Base-by-base conservation (phyloP, 495 filamentous ascomycete species). In the Lophiotrema nucula region DNA sequence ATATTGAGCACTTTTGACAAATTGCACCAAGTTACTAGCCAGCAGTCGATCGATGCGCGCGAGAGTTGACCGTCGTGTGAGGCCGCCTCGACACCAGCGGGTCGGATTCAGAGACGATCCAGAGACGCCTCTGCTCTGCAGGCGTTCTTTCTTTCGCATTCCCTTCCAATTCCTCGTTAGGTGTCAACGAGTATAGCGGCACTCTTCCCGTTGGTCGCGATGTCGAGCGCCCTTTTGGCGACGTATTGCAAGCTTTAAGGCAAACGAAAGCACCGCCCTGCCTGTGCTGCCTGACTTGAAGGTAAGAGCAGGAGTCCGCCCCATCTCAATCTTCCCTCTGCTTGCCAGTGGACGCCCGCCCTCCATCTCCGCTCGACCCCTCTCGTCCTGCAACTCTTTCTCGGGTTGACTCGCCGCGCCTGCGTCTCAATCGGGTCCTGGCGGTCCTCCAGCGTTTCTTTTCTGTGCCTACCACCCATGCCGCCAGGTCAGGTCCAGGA, bases 261-360 rank as follows among this genome's bases (percentile, higher is more conserved):
- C 57, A 54, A 58, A 43, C 56, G 47, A 52, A 8, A 44, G 46
- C 56, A 46, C 57, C 43, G 57, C 57, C 50, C 57, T 55, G 57
- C 33, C 47, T 59, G 18, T 19, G 49, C 16, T 47, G 57, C 57
- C 57, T 60, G 37, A 47, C 8, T 18, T 22, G 18, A 27, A 19
- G 21, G 1, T 4, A 12, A n/a, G 21, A 38, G 49, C 16, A 23
- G 6, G 11, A n/a, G 41, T 41, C 37, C 50, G 57, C 57, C 50
- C 50, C 57, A 37, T 47, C 48, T 47, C 27, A 21, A 31, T 48
- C 21, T 41, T 13, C 33, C 23, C 27, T 3, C 1, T 4, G 12
- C 27, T 43, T 39, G 52, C 56, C 47, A 59, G 53, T 59, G 22
- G 42, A 26, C 15, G 1, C 21, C 16, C 47, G 8, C n/a, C 45